Percentiles rank a stretch among this genome's conserved stretches.
These are phyloP conservation scores for Wilcoxina mikolae DNA, from an alignment of 495 filamentous ascomycete species.

Conservation along the genomic window DNA sequence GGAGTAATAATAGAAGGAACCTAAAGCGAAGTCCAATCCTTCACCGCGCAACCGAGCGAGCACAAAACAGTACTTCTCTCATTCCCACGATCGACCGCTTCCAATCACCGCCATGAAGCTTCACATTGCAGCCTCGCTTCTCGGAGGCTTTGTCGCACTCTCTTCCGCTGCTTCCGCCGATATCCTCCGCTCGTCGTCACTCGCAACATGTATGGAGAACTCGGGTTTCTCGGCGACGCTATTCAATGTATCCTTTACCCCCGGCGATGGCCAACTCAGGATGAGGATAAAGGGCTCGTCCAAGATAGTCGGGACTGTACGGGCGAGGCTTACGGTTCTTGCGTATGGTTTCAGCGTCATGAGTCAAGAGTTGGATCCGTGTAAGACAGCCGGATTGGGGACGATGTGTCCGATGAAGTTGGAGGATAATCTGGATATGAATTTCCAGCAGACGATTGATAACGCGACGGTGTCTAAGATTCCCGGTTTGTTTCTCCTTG, in stretches of 20 bases:
- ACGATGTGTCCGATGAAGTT: conserved; percentile 85
- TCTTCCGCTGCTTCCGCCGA: too few species aligned
- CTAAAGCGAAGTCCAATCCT: too few species aligned
- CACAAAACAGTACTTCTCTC: too few species aligned
- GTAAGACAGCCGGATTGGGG: conserved; percentile 43
- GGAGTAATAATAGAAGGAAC: too few species aligned
- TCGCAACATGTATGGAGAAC: conserved; percentile 58
- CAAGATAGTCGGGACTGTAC: conserved; percentile 63
- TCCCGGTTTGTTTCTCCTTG: conserved; percentile 36
- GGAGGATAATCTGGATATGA: conserved; percentile 61
- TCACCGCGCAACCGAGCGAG: too few species aligned
- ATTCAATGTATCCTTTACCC: conserved; percentile 63
- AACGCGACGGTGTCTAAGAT: conserved; percentile 44
- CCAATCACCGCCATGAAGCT: too few species aligned
- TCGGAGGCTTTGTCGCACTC: too few species aligned
- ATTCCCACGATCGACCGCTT: too few species aligned
- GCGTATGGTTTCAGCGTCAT: conserved; percentile 66
- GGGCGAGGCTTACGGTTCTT: conserved; percentile 53
- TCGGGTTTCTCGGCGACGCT: conserved; percentile 64
- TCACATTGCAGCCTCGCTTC: too few species aligned
- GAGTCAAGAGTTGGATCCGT: conserved; percentile 54
- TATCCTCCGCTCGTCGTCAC: conserved; percentile 41
- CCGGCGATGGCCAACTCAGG: conserved; percentile 51
- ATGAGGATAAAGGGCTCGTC: conserved; percentile 70
- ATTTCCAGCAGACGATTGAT: conserved; percentile 39